Base-by-base conservation (phyloP, 2,329 filamentous ascomycete genomes). In the Paramyrothecium roridum region DNA sequence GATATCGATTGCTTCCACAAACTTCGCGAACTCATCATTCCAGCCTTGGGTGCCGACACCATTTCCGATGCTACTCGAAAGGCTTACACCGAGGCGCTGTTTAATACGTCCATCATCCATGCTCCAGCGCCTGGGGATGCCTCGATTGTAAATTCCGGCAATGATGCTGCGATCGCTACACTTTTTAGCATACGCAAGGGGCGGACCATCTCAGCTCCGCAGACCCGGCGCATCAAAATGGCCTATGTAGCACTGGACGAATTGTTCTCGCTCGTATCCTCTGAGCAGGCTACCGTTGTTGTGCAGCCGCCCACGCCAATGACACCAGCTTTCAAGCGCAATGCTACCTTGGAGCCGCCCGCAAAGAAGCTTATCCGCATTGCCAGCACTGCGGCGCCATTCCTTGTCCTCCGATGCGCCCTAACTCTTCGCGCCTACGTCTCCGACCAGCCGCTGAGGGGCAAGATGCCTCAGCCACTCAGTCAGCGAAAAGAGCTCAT, bases 361-460 rank as follows among this genome's bases (percentile, higher is more conserved):
- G 47, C 70, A 19, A 64, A 69, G 2, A 69, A 78, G 12, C 76
- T 79, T 56, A 71, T 83, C 45, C 79, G 84, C 13, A 84, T 98
- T 17, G 89, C 93, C 0, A 82, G 86, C 66, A 88, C 88, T 3
- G 84, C 88, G 1, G 88, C 90, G 0, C 91, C 91, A 0, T 93
- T 91, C 64, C 80, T 98, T 3, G 88, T 98, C 48, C 77, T 96
- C 2, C 86, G 95, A 3, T 86, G 89, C 13, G 91, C 90, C 0
- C 77, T 96, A 17, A 87, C 90, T 0, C 74, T 98, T n/a, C 87
- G 91, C 54, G 80, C 87, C 1, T 98, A 96, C 67, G 87, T 96
- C 48, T 90, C 92, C 3, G 95, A 99, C 70, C 93, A 97, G 67
- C 93, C 93, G 1, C 77, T 99, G 20, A 82, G 95, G 16, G 93